Conservation (phyloP, 1,284 basidiomycete genomes). For the Singerocomus inundabilis region DNA sequence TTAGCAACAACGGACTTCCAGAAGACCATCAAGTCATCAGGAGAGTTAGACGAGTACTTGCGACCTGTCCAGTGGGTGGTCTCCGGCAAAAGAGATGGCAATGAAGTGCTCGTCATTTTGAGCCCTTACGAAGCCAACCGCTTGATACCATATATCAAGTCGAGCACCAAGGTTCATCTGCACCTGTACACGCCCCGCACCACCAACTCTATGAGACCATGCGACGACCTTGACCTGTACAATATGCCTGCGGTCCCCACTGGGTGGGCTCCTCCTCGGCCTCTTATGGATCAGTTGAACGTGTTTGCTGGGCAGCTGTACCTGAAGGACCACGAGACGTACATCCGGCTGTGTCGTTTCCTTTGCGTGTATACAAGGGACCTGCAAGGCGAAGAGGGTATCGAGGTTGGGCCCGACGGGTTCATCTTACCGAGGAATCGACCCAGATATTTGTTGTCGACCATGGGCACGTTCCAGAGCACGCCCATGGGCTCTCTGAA, state of each 20-base stretch:
- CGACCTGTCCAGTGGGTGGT: conserved; percentile 43
- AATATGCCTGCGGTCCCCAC: conserved; percentile 28
- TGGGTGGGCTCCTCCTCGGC: conserved; percentile 1
- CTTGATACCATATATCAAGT: conserved; percentile 38
- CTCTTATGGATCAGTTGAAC: conserved; percentile 2
- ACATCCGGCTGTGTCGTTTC: conserved; percentile 12
- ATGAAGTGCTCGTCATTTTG: conserved; percentile 31
- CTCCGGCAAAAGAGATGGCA: conserved; percentile 11
- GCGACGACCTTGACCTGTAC: conserved; percentile 38
- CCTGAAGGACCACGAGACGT: conserved; percentile 16
- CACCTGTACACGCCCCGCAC: conserved; percentile 43
- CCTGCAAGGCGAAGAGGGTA: background rate
- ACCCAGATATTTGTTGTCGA: too few species aligned
- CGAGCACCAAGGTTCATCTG: conserved; percentile 30
- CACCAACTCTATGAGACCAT: conserved; percentile 33
- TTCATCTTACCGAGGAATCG: background rate
- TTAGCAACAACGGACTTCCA: conserved; percentile 28
- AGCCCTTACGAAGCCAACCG: conserved; percentile 44
- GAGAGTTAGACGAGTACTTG: conserved; percentile 30
- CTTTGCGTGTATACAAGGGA: background rate
- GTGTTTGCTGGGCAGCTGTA: too few species aligned
- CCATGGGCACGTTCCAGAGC: too few species aligned
- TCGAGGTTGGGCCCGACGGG: background rate
- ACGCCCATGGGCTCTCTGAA: background rate
- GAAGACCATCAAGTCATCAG: background rate